Evolutionary conservation across 306 rosid species (phyloP).

Genomic region (Cucurbita moschata): DNA sequence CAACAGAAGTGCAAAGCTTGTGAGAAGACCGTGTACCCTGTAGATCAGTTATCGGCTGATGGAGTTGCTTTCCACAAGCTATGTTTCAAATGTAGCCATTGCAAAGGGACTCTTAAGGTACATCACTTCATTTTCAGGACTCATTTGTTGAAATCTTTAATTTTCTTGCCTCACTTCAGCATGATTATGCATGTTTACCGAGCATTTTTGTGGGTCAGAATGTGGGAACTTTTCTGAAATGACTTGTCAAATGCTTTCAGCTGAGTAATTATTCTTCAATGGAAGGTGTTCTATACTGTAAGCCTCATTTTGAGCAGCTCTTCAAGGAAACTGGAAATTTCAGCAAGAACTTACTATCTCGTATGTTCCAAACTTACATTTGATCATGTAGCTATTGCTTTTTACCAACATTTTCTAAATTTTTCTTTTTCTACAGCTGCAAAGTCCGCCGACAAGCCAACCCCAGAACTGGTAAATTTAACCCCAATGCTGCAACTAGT

Average conservation of each 20-base stretch:
- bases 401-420: conserved; percentile 4
- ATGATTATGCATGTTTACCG: neutral
- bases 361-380: conserved; percentile 27
- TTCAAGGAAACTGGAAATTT: conserved; percentile 77
- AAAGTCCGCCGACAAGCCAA: conserved; percentile 54
- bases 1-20: conserved; percentile 94
- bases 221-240: neutral
- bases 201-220: neutral
- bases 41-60: conserved; percentile 85
- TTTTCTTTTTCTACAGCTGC: conserved; percentile 60
- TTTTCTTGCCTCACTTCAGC: neutral
- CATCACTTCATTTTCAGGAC: neutral
- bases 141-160: neutral
- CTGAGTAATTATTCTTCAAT: conserved; percentile 89
- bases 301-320: conserved; percentile 94
- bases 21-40: conserved; percentile 80
- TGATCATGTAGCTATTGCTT: neutral
- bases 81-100: conserved; percentile 90
- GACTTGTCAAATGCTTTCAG: conserved; percentile 22
- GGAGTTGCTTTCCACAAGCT: conserved; percentile 77
- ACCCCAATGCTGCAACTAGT: neutral
- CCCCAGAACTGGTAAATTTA: conserved; percentile 63
- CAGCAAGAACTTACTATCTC: conserved; percentile 72
- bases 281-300: conserved; percentile 89
- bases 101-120: conserved; percentile 94